phyloP scores from a whole-genome alignment of 768 basidiomycete species.

The Cystobasidium tubakii region DNA sequence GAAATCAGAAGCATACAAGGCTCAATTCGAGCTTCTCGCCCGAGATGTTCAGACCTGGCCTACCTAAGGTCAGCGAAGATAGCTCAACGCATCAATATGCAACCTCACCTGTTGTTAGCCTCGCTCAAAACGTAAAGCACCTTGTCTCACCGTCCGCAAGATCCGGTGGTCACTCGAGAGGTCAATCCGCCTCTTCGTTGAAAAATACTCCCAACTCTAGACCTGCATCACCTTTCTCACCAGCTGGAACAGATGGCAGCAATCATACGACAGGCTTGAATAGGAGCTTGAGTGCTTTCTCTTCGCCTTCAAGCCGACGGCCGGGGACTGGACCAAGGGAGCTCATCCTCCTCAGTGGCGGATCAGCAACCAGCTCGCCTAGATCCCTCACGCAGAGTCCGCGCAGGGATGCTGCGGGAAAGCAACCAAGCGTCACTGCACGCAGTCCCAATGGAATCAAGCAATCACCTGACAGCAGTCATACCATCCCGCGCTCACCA shows the following conservation, averaged over 20 bases:
- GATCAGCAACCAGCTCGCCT: constrained; percentile 1
- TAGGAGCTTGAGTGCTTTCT: constrained; percentile 8
- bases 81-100: not conserved
- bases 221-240: not conserved
- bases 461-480: not conserved
- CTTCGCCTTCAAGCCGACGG: not conserved
- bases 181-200: not conserved
- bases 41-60: constrained; percentile 3
- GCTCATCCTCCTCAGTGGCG: constrained; percentile 5
- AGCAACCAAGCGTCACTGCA: not conserved
- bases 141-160: constrained; percentile 8
- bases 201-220: not conserved
- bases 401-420: not conserved
- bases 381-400: not conserved
- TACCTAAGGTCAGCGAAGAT: not conserved
- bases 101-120: not conserved
- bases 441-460: not conserved
- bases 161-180: not conserved
- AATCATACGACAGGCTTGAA: not conserved
- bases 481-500: not conserved
- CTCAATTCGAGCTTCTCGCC: constrained; percentile 12
- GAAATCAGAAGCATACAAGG: constrained; percentile 2
- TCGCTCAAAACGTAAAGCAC: not conserved
- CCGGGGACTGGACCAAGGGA: constrained; percentile 3
- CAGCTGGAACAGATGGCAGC: not conserved